These are phyloP conservation scores for Candida nonsorbophila DNA, from an alignment of 805 yeast species.

Conservation along the genomic window DNA sequence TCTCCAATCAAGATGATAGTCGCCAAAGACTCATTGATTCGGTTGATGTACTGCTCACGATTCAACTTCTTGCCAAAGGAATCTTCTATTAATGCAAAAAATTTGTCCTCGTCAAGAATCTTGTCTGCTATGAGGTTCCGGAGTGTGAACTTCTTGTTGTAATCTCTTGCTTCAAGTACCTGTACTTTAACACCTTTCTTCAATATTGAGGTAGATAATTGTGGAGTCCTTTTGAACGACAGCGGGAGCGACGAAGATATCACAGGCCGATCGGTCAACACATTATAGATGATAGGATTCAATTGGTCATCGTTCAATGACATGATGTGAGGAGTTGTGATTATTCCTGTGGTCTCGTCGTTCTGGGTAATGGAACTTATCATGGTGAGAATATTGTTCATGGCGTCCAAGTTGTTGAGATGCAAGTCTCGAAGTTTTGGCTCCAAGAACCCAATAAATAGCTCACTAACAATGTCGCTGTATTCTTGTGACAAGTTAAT, in stretches of 20 bases:
- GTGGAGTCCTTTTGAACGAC: conserved; percentile 46
- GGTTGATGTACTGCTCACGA: conserved; percentile 54
- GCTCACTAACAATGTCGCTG: conserved; percentile 57
- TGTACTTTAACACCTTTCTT: conserved; percentile 67
- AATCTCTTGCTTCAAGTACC: conserved; percentile 28
- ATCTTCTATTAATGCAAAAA: conserved; percentile 63
- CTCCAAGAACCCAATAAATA: conserved; percentile 51
- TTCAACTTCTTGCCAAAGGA: conserved; percentile 74
- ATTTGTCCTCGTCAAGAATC: conserved; percentile 49
- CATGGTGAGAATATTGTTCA: conserved; percentile 50
- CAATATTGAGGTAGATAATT: conserved; percentile 69
- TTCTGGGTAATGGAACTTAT: conserved; percentile 39
- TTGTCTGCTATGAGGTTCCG: conserved; percentile 27
- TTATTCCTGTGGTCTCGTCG: conserved; percentile 66
- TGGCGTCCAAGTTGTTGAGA: conserved; percentile 57
- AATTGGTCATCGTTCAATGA: conserved; percentile 45
- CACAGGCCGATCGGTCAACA: conserved; percentile 85
- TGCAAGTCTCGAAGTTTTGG: conserved; percentile 49
- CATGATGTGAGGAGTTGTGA: conserved; percentile 80
- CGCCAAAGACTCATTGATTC: conserved; percentile 66
- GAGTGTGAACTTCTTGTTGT: conserved; percentile 33
- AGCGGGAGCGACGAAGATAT: conserved; percentile 89
- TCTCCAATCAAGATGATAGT: conserved; percentile 84
- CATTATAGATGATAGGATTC: conserved; percentile 86
- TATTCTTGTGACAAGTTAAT: conserved; percentile 83